Evolutionary conservation across 2,329 filamentous ascomycete genomes (phyloP), one percentile per base, ranked within the genome.

Genomic region (Metarhizium album): DNA sequence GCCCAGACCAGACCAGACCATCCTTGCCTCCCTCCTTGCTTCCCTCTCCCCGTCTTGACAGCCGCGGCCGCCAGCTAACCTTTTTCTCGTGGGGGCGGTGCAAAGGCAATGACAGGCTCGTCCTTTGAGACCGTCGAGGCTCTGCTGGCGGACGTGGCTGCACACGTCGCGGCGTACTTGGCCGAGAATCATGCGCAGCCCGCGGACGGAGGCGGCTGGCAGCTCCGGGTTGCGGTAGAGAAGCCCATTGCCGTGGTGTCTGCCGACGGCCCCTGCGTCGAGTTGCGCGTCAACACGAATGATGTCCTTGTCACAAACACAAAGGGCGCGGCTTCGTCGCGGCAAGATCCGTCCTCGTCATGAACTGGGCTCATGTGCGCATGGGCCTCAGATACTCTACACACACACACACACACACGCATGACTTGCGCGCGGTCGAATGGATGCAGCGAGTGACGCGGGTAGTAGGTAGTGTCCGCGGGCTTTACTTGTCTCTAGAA

Each of bases 241-340:
- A 90, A 90, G 68, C 86, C 86, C 2, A 80, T 83, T 13, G 86
- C 86, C 0, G 82, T 90, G 20, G 77, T 81, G 0, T 79, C 85
- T 58, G 86, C 86, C 2, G 85, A 88, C 56, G 83, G 81, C 11
- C 84, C 86, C 0, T 74, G 76, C 4, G 80, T 90, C 5, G 83
- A 88, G 63, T 60, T 65, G 57, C 60, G 58, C 35, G 59, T 60
- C 46, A 61, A 59, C 38, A 65, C 63, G 4, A 55, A 61, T 16
- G 57, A 61, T 35, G 54, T 62, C 4, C 3, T 29, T n/a, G n/a
- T 22, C n/a, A 23, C 29, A 16, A 42, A 42, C n/a, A 23, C 29
- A 16, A 42, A 42, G 20, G 40, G 24, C 13, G 37, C 20, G 6
- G 40, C 11, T 43, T 9, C 20, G 40, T 13, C 11, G 40, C 24